phyloP scores from a whole-genome alignment of 2,329 filamentous ascomycete species.

The Thielaviopsis populi region DNA sequence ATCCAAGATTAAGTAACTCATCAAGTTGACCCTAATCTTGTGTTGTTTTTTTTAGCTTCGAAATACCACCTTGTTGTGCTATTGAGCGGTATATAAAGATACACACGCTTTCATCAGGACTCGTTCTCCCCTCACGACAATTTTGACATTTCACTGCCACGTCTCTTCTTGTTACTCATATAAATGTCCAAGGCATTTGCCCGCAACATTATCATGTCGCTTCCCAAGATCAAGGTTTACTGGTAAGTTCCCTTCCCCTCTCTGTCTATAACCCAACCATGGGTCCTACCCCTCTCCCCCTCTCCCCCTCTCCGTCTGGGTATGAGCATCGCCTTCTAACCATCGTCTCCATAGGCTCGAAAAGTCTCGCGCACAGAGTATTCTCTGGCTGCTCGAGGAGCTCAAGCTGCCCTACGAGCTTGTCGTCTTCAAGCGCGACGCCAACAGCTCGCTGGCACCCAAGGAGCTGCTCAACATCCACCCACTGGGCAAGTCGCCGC shows the following conservation, averaged over 20 bases:
- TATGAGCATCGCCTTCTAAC: slow-evolving; percentile 1
- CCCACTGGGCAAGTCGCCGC: slow-evolving; percentile 73
- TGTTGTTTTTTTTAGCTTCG: not conserved
- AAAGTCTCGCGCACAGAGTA: slow-evolving; percentile 65
- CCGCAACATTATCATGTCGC: slow-evolving; percentile 9
- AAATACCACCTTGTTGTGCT: not conserved
- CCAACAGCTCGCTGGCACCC: slow-evolving; percentile 51
- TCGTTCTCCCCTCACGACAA: not conserved
- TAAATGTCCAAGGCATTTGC: slow-evolving; percentile 5
- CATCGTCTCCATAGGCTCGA: slow-evolving; percentile 48
- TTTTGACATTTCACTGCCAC: not conserved
- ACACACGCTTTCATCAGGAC: not conserved
- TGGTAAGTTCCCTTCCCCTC: slow-evolving; percentile 14
- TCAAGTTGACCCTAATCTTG: not conserved
- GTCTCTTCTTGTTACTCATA: not conserved
- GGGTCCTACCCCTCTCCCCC: not conserved
- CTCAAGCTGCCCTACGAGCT: slow-evolving; percentile 66
- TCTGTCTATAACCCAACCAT: no score
- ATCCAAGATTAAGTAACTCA: not conserved
- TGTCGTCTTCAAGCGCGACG: slow-evolving; percentile 58
- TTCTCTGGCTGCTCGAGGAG: slow-evolving; percentile 76
- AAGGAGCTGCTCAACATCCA: slow-evolving; percentile 63
- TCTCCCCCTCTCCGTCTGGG: not conserved
- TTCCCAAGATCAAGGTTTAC: slow-evolving; percentile 36
- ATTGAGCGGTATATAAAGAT: not conserved